A percentile compares a stretch with the other conserved stretches of the same genome.
Conservation (phyloP, 2,329 filamentous ascomycete species). For the Aureobasidium namibiae region DNA sequence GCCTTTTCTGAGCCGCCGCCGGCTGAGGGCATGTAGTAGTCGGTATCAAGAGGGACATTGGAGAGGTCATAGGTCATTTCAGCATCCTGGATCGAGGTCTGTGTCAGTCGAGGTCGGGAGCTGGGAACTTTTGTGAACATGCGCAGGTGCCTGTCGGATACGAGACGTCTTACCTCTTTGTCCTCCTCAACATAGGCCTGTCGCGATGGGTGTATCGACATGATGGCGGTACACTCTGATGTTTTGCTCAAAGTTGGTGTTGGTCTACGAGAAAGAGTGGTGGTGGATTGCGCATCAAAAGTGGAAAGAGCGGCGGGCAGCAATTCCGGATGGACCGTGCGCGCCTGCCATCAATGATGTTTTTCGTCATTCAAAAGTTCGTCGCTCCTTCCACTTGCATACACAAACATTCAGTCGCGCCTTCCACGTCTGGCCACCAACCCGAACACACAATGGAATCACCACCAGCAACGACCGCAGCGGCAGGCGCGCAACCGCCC, state of each 20-base stretch:
- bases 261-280: too few relatives aligned
- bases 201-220: conserved; percentile 73
- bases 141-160: conserved; percentile 12
- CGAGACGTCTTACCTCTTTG: neutral
- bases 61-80: conserved; percentile 17
- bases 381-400: neutral
- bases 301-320: neutral
- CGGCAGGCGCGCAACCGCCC: conserved; percentile 37
- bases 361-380: conserved; percentile 4
- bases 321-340: neutral
- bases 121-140: conserved; percentile 27
- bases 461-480: conserved; percentile 4
- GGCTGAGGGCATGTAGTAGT: conserved; percentile 69
- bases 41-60: conserved; percentile 52
- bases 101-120: conserved; percentile 8
- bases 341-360: neutral
- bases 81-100: conserved; percentile 2
- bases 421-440: neutral
- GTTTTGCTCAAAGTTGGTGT: too few relatives aligned
- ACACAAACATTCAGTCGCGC: neutral
- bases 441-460: neutral
- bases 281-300: neutral
- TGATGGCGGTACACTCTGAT: conserved; percentile 9
- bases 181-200: conserved; percentile 91
- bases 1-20: conserved; percentile 72